Conservation (phyloP, 2,329 filamentous ascomycete species). For the Xylariaceae sp. region DNA sequence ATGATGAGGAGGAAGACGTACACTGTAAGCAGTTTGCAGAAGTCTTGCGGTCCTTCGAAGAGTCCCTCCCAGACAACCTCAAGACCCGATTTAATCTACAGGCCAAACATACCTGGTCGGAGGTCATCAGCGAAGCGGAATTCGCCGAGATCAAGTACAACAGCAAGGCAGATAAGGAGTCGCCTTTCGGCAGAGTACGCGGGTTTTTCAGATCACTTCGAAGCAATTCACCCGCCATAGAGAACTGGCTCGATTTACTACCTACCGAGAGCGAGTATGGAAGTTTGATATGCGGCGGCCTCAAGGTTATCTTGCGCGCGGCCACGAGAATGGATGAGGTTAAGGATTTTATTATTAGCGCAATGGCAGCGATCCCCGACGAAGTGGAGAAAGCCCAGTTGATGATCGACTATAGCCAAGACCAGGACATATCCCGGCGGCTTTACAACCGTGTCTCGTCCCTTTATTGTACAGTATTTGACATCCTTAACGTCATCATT, state of each 20-base stretch:
- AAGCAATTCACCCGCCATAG: constrained; percentile 14
- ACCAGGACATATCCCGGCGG: constrained; percentile 13
- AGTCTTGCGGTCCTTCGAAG: constrained; percentile 14
- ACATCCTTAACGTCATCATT: constrained; percentile 19
- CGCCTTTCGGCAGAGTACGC: constrained; percentile 14
- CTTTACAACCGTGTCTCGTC: constrained; percentile 19
- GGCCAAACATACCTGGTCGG: constrained; percentile 15
- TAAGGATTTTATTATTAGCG: constrained; percentile 17
- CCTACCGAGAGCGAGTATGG: constrained; percentile 16
- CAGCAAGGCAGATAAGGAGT: constrained; percentile 17
- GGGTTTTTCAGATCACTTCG: constrained; percentile 19
- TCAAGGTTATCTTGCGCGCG: constrained; percentile 22
- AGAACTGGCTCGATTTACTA: constrained; percentile 16
- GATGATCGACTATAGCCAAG: constrained; percentile 19
- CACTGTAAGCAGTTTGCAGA: constrained; percentile 24
- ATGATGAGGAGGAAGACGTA: constrained; percentile 1
- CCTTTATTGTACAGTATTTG: constrained; percentile 17
- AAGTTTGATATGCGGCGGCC: constrained; percentile 24
- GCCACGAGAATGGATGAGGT: constrained; percentile 24
- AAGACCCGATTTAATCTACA: constrained; percentile 22
- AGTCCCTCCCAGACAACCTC: constrained; percentile 18
- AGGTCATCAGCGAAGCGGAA: constrained; percentile 19
- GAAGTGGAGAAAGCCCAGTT: constrained; percentile 22
- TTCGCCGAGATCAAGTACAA: constrained; percentile 22
- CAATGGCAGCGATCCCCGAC: constrained; percentile 19